Base-by-base conservation (phyloP, 768 basidiomycete genomes). In the Hydnum rufescens region DNA sequence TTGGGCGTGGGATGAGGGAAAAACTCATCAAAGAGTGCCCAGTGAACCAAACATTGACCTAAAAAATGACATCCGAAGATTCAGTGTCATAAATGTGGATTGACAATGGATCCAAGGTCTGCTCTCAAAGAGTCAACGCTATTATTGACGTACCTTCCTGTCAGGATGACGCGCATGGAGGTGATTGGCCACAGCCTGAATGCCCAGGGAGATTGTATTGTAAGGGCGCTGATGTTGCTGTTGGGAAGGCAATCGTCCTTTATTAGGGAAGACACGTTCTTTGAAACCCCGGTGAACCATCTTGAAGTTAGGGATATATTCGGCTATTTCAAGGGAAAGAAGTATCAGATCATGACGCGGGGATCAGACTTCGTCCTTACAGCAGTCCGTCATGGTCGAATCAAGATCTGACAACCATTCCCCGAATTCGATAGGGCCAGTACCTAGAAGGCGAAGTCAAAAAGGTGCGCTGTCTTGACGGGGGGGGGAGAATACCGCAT, bases 371-470 rank as follows among this genome's bases (percentile, higher is more conserved):
- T 3, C 16, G 25, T 4, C 30, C 49, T 25, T 8, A 47, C 44
- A 28, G 44, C 8, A 26, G 4, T 39, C 51, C n/a, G 26, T 25
- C 44, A 47, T 47, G 13, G 8, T 16, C 25, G 44, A 8, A 25
- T 50, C 32, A 19, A 58, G 54, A 42, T 58, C 52, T 22, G 48
- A 48, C n/a, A 46, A 29, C 55, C 55, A 56, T 32, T 56, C 57
- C 19, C 51, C 52, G 46, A 56, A 55, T 51, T 49, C 58, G n/a
- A 53, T 44, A 5, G 57, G 52, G 22, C 55, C 57, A 23, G 42
- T 54, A 34, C 42, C 36, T 8, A 39, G 43, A 53, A 3, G 34
- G 8, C 8, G 8, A 8, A 8, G 8, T 39, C 8, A 8, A 39
- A 19, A 8, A 39, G 8, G 34, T 8, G 8, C 8, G 34, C 19